phyloP scores from a whole-genome alignment of 805 yeast genomes.

The Candida orba region DNA sequence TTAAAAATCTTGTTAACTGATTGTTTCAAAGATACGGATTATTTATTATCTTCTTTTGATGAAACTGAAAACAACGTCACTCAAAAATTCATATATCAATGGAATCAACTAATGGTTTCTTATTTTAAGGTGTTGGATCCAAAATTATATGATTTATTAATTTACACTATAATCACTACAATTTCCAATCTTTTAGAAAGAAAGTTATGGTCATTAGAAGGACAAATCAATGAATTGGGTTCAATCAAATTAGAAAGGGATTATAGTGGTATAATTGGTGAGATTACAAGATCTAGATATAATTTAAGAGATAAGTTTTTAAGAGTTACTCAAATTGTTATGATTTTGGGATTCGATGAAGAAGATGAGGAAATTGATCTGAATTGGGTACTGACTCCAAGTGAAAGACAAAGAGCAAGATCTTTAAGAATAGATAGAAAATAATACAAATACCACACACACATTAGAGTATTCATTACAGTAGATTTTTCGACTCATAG shows the following conservation, averaged over 20 bases:
- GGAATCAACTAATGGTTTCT: constrained; percentile 63
- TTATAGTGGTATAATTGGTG: constrained; percentile 62
- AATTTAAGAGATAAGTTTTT: constrained; percentile 70
- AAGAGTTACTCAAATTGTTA: constrained; percentile 75
- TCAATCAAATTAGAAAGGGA: constrained; percentile 80
- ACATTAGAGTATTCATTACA: neutral
- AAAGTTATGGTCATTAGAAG: constrained; percentile 58
- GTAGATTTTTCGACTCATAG: too few species aligned
- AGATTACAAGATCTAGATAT: constrained; percentile 67
- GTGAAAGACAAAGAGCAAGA: constrained; percentile 62
- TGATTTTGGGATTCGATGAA: constrained; percentile 77
- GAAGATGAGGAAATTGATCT: constrained; percentile 44
- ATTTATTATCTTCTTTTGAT: constrained; percentile 22
- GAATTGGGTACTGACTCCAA: constrained; percentile 73
- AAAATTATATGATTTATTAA: constrained; percentile 43
- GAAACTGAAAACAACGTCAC: constrained; percentile 30
- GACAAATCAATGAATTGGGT: constrained; percentile 74
- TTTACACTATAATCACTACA: constrained; percentile 42
- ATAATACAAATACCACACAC: constrained; percentile 5
- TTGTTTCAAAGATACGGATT: constrained; percentile 26
- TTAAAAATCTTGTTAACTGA: constrained; percentile 37
- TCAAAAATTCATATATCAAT: constrained; percentile 49
- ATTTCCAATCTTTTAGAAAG: constrained; percentile 55
- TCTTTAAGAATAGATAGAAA: constrained; percentile 40
- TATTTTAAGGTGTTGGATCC: constrained; percentile 52